Evolutionary conservation across 2,329 filamentous ascomycete genomes (phyloP), one percentile per base, ranked within the genome.

Genomic region (Venturia nashicola): DNA sequence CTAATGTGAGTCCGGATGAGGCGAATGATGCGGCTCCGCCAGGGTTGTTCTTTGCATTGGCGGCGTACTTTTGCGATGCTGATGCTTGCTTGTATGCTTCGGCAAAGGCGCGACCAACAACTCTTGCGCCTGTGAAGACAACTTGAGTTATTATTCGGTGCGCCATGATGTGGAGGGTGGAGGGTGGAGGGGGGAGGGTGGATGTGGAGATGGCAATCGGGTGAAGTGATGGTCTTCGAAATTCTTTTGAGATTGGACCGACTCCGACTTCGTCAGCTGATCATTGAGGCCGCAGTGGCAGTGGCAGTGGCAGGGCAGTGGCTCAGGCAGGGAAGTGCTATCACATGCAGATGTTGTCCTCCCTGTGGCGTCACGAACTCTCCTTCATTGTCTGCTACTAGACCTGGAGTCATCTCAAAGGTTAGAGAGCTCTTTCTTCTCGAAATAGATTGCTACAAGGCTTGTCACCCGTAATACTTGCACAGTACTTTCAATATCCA

Each of bases 21-120:
- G 82, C 75, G 66, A 84, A 82, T 66, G 83, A 82, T 68, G 83
- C 83, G 61, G 78, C 71, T 11, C 74, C 74, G 69, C 75, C 77
- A 65, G 77, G 77, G 68, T 83, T 82, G 71, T 88, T 88, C 67
- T 82, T 83, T 68, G 87, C 86, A 62, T 89, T 85, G 68, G 87
- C 87, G 69, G 88, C 86, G 76, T 95, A 94, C 75, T 89, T 84
- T 67, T 88, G 89, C 3, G 91, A 88, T 42, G 93, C 93, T 65
- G 91, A 86, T 60, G 94, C 94, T 81, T 99, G 94, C 75, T 90
- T 91, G 80, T 95, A 99, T 68, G 94, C 94, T 79, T 97, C 94
- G 71, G 86, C 81, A 74, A 97, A 94, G 71, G 94, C 92, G 70
- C 92, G 90, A 68, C 92, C 91, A 75, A 99, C 85, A 70, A 97